Base-by-base conservation (phyloP, 2,329 filamentous ascomycete species). In the Calonectria hongkongensis region DNA sequence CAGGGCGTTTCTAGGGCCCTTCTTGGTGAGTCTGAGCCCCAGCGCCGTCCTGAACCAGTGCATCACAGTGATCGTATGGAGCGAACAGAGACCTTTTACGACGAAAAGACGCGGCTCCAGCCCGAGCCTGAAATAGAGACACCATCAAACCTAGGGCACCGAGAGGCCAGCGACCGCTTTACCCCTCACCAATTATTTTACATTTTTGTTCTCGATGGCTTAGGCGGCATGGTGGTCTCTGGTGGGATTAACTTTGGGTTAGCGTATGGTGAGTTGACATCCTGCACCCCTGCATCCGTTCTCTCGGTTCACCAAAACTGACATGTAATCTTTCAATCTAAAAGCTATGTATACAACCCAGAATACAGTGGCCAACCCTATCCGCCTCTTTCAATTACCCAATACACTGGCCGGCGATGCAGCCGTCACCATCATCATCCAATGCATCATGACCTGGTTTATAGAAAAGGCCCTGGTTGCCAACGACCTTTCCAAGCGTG, bases 211-310 rank as follows among this genome's bases (percentile, higher is more conserved):
- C 75, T 88, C 3, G 85, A 89, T 70, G 88, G 87, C 4, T 30
- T 90, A 41, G 86, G 86, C 16, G 86, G 87, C 12, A 84, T 86
- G 73, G 62, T 87, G n/a, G 54, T 90, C 2, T 88, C 87, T 0
- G 88, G 85, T 0, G 87, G 82, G 27, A 86, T 90, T 73, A 90
- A 90, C 80, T 89, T 89, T 78, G 86, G 84, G 54, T 84, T 89
- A 70, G 88, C 87, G 18, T 89, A 88, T 73, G 86, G 88, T 89
- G 64, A 73, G 78, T 74, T 68, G 36, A 4, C 25, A 28, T 33
- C 27, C 25, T 30, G 47, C 33, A 25, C 8, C 16, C 16, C 54
- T 33, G 28, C 45, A 36, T 21, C 27, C 33, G 9, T 15, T 7
- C 15, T 33, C 18, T 16, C 1, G 13, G 12, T 27, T n/a, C 16